Conservation (phyloP, 2,329 filamentous ascomycete genomes). For the Colletotrichum sp. region DNA sequence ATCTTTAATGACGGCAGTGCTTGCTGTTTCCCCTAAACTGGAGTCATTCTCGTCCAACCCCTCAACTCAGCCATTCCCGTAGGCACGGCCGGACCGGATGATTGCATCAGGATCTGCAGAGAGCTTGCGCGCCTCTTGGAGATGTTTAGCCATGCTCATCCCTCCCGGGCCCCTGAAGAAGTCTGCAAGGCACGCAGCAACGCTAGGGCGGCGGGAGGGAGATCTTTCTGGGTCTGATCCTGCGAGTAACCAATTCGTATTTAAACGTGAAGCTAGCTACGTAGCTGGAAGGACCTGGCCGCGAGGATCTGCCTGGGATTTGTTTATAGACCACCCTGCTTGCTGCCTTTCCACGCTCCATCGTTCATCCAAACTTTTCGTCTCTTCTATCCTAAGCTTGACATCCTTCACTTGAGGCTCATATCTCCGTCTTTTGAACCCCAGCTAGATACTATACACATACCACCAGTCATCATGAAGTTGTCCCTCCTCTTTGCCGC, state of each 20-base stretch:
- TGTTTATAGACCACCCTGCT: background rate
- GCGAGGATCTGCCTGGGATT: background rate
- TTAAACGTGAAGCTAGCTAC: background rate
- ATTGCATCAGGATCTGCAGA: slow-evolving; percentile 23
- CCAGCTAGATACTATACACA: background rate
- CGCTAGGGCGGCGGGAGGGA: background rate
- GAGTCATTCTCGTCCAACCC: background rate
- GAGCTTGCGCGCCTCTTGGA: slow-evolving; percentile 2
- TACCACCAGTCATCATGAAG: slow-evolving; percentile 14
- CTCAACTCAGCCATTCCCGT: background rate
- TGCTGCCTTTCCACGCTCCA: background rate
- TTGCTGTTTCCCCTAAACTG: background rate
- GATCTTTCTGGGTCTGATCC: slow-evolving; percentile 1
- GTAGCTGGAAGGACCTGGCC: background rate
- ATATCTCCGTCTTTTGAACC: background rate
- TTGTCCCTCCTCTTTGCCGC: slow-evolving; percentile 17
- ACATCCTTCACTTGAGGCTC: background rate
- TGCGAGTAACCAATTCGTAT: background rate
- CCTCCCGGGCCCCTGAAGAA: background rate
- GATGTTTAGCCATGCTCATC: background rate
- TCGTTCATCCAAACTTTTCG: background rate
- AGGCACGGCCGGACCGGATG: background rate
- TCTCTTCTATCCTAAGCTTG: background rate
- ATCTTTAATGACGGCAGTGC: slow-evolving; percentile 2
- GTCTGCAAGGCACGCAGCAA: background rate